A percentile compares a stretch with the other conserved stretches of the same genome.
phyloP scores from a whole-genome alignment of 2,329 filamentous ascomycete genomes.

The Penicillium sp. region DNA sequence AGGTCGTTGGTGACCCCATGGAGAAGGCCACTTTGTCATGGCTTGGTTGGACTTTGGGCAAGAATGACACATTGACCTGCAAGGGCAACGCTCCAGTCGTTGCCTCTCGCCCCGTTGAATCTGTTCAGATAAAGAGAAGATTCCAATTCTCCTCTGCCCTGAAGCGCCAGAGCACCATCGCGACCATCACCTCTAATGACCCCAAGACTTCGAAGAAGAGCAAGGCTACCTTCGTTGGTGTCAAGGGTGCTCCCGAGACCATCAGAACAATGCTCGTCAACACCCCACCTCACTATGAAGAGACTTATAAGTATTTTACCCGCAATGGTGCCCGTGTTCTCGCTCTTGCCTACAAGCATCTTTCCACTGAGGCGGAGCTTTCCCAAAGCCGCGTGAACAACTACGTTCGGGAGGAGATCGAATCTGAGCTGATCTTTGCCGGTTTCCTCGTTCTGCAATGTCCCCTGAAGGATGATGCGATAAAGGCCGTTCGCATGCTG shows the following conservation, averaged over 20 bases:
- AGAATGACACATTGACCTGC: constrained; percentile 77
- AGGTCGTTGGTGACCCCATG: constrained; percentile 97
- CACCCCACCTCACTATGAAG: constrained; percentile 84
- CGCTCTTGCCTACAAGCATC: constrained; percentile 88
- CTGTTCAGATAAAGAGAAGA: constrained; percentile 89
- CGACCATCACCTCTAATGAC: constrained; percentile 72
- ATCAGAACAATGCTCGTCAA: constrained; percentile 88
- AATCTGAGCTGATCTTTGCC: constrained; percentile 79
- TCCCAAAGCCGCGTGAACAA: constrained; percentile 85
- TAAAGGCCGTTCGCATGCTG: constrained; percentile 90
- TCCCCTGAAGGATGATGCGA: constrained; percentile 92
- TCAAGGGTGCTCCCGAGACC: constrained; percentile 96
- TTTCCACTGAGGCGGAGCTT: constrained; percentile 77
- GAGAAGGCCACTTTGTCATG: constrained; percentile 91
- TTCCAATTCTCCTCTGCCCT: constrained; percentile 98
- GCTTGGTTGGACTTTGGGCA: constrained; percentile 88
- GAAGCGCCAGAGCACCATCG: constrained; percentile 93
- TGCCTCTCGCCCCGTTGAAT: constrained; percentile 55
- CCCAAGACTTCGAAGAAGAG: constrained; percentile 70
- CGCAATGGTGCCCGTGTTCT: constrained; percentile 92
- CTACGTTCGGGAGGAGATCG: constrained; percentile 87
- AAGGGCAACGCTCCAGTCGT: constrained; percentile 50
- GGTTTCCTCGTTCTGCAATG: constrained; percentile 95
- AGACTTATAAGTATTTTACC: constrained; percentile 98
- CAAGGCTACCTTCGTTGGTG: constrained; percentile 84